phyloP scores from a whole-genome alignment of 805 yeast species.

The Sugiyamaella mastotermitis region DNA sequence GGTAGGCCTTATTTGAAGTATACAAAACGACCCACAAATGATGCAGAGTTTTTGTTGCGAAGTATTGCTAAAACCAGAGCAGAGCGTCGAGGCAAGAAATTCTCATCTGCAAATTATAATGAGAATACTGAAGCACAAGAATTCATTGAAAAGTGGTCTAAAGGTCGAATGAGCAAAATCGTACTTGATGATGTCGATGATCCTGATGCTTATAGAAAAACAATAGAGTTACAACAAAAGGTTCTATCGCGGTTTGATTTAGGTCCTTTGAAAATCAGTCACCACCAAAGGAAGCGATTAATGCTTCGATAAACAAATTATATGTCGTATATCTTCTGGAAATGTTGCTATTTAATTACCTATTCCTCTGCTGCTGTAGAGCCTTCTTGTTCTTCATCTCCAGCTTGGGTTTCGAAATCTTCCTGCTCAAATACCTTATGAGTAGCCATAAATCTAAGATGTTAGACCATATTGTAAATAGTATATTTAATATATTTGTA shows the following conservation, averaged over 20 bases:
- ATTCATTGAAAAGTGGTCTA: slow-evolving; percentile 58
- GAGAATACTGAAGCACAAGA: slow-evolving; percentile 57
- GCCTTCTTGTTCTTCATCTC: slow-evolving; percentile 11
- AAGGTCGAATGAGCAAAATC: slow-evolving; percentile 37
- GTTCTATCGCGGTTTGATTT: slow-evolving; percentile 12
- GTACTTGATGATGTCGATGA: slow-evolving; percentile 13
- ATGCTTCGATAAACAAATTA: slow-evolving; percentile 2
- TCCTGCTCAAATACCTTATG: slow-evolving; percentile 30
- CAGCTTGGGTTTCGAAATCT: slow-evolving; percentile 18
- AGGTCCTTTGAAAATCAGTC: slow-evolving; percentile 12
- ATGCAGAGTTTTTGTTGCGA: slow-evolving; percentile 49
- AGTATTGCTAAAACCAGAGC: slow-evolving; percentile 5
- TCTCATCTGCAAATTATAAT: slow-evolving; percentile 4
- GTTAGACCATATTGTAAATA: background rate
- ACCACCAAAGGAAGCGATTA: slow-evolving; percentile 5
- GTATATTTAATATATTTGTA: background rate
- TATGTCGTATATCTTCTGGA: no score
- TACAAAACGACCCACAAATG: slow-evolving; percentile 61
- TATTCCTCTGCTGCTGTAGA: no score
- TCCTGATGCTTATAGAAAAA: slow-evolving; percentile 15
- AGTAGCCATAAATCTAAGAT: slow-evolving; percentile 28
- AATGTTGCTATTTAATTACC: no score
- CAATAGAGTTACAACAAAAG: slow-evolving; percentile 12
- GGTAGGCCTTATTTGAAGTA: slow-evolving; percentile 39
- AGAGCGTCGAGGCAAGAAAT: background rate